These are phyloP conservation scores for Megacollybia platyphylla DNA, from an alignment of 1,284 basidiomycete species.

Conservation along the genomic window DNA sequence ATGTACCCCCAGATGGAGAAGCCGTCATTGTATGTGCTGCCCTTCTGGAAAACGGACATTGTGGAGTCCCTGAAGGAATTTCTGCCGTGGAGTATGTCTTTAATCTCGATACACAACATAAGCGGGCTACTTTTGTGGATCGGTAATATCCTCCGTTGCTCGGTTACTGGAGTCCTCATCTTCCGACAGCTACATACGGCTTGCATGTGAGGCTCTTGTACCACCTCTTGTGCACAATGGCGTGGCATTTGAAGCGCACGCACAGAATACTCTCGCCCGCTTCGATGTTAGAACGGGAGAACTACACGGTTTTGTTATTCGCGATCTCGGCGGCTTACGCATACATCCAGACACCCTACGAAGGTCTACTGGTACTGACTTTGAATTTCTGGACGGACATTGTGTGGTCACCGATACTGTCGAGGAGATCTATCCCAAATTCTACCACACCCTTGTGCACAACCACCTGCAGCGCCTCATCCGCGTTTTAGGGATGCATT, in stretches of 20 bases:
- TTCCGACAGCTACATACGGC: conserved; percentile 25
- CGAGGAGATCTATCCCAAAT: conserved; percentile 34
- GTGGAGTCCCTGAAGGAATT: conserved; percentile 20
- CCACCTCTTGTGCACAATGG: conserved; percentile 37
- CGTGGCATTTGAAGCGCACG: conserved; percentile 41
- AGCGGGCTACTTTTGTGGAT: conserved; percentile 28
- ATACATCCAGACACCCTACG: conserved; percentile 32
- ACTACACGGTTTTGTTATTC: conserved; percentile 32
- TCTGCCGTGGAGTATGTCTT: conserved; percentile 30
- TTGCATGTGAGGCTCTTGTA: conserved; percentile 33
- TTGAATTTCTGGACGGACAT: conserved; percentile 34
- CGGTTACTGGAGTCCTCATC: conserved; percentile 2
- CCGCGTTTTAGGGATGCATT: conserved; percentile 32
- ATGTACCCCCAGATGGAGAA: conserved; percentile 21
- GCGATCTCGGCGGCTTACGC: conserved; percentile 38
- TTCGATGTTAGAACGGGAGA: conserved; percentile 24
- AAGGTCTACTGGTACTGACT: conserved; percentile 29
- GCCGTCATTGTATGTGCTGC: conserved; percentile 32
- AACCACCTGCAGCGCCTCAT: conserved; percentile 41
- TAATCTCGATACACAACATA: conserved; percentile 26
- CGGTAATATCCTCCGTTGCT: conserved; percentile 14
- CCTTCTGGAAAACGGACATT: conserved; percentile 32
- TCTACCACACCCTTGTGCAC: conserved; percentile 42
- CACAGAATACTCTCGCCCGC: conserved; percentile 37
- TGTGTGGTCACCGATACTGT: conserved; percentile 29